Base-by-base conservation (phyloP, 2,329 filamentous ascomycete species). In the Nemania bipapillata region DNA sequence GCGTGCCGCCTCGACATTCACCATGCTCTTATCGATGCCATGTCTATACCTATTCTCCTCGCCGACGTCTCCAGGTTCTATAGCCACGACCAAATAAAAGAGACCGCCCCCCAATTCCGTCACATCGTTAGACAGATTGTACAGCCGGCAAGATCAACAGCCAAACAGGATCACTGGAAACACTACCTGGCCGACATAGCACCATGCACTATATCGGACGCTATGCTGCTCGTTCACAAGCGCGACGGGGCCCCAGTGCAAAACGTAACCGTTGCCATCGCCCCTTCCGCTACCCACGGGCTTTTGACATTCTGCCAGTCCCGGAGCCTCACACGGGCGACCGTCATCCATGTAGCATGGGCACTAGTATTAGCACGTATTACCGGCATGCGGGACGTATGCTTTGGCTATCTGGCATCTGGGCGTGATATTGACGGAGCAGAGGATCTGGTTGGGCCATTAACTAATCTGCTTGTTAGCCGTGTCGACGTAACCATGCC, bases 341-440 rank as follows among this genome's bases (percentile, higher is more conserved):
- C 53, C 20, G n/a, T 59, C 47, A 28, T 65, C 17, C 62, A 55
- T 22, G 42, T 47, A 28, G 54, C 54, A 17, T 59, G 53, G 53
- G 37, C 62, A 40, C 35, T 65, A n/a, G 42, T 65, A 24, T 26
- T 65, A 24, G 24, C 54, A 20, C 42, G 56, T 24, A 50, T 47
- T 45, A 58, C 62, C 22, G 62, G 62, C 32, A 50, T 50, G 22
- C 35, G 45, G 26, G 42, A 65, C 12, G 54, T 59, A 45, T 54
- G 49, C 47, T 65, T 65, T 32, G 62, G 62, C 30, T 62, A 62
- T 45, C 28, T 62, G 26, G 49, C 47, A 35, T 62, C 59, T 28
- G 59, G 59, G 17, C 47, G 59, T 24, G 59, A 62, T 32, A 45
- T 62, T 54, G 49, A 62, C 59, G 49, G 49, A 50, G 32, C 32